Evolutionary conservation across 495 filamentous ascomycete genomes (phyloP).

Genomic region (Astrothelium macrocarpum): DNA sequence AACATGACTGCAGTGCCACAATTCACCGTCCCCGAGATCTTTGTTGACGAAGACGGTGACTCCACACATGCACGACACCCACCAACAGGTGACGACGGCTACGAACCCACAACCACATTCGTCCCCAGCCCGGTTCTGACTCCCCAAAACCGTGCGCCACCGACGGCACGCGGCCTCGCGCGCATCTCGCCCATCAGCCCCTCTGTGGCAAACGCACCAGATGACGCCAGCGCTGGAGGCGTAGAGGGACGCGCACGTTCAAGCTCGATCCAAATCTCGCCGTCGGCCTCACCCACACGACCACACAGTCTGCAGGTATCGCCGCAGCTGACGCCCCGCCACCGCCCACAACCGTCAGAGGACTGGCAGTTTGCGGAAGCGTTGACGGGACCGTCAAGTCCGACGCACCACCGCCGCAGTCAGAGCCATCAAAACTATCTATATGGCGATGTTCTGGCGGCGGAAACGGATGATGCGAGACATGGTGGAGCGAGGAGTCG

Average conservation of each 20-base stretch:
- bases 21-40: constrained; percentile 82
- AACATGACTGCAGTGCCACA: constrained; percentile 70
- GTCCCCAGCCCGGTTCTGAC: constrained; percentile 4
- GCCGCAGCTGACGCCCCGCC: constrained; percentile 7
- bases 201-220: constrained; percentile 9
- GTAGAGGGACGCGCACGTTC: constrained; percentile 25
- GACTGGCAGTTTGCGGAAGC: constrained; percentile 32
- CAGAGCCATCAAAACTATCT: constrained; percentile 8
- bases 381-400: constrained; percentile 19
- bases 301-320: constrained; percentile 5
- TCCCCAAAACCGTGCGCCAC: constrained; percentile 11
- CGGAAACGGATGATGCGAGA: constrained; percentile 8
- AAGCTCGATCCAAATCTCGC: constrained; percentile 31
- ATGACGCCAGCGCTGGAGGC: constrained; percentile 19
- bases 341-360: constrained; percentile 19
- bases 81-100: constrained; percentile 20
- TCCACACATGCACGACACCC: constrained; percentile 19
- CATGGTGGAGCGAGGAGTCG: constrained; percentile 34
- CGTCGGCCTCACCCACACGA: constrained; percentile 19
- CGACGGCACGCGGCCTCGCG: constrained; percentile 17
- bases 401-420: constrained; percentile 20
- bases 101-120: constrained; percentile 7
- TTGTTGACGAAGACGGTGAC: constrained; percentile 55
- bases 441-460: constrained; percentile 23
- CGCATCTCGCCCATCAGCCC: constrained; percentile 21